phyloP scores from a whole-genome alignment of 2,329 filamentous ascomycete species.

The Calonectria pseudoreteaudii region DNA sequence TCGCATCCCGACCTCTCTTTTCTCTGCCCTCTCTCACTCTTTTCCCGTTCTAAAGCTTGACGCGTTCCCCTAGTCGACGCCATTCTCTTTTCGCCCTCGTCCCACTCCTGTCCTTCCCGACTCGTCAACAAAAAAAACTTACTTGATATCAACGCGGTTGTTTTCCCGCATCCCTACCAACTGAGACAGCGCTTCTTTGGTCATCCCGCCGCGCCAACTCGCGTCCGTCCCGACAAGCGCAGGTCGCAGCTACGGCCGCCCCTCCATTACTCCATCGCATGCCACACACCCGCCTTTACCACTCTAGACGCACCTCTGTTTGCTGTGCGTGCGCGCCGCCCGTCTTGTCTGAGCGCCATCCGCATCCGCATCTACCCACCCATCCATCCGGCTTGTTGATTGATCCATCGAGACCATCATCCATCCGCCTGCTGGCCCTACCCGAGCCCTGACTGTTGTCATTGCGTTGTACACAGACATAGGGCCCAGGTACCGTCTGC shows the following conservation, averaged over 20 bases:
- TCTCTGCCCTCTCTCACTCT: background rate
- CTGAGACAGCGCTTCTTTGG: constrained; percentile 34
- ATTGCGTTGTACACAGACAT: background rate
- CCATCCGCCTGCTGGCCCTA: background rate
- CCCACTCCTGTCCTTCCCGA: constrained; percentile 6
- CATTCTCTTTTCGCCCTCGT: background rate
- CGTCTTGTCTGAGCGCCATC: background rate
- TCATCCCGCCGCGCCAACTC: constrained; percentile 36
- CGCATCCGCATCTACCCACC: background rate
- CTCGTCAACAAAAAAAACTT: background rate
- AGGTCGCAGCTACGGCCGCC: constrained; percentile 39
- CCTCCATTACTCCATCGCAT: constrained; percentile 28
- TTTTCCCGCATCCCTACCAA: constrained; percentile 21
- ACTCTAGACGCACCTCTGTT: background rate
- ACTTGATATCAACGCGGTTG: constrained; percentile 4
- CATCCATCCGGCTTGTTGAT: background rate
- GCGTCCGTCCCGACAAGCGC: constrained; percentile 43
- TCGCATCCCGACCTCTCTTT: background rate
- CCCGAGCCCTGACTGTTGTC: background rate
- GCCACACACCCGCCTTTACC: background rate
- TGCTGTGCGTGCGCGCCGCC: background rate
- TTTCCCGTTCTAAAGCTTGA: background rate
- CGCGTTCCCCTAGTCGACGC: constrained; percentile 4
- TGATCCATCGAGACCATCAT: background rate
- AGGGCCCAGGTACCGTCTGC: constrained; percentile 25